Percentiles rank a stretch among this genome's conserved stretches.
phyloP scores from a whole-genome alignment of 768 basidiomycete species.

The Collybiopsis luxurians region DNA sequence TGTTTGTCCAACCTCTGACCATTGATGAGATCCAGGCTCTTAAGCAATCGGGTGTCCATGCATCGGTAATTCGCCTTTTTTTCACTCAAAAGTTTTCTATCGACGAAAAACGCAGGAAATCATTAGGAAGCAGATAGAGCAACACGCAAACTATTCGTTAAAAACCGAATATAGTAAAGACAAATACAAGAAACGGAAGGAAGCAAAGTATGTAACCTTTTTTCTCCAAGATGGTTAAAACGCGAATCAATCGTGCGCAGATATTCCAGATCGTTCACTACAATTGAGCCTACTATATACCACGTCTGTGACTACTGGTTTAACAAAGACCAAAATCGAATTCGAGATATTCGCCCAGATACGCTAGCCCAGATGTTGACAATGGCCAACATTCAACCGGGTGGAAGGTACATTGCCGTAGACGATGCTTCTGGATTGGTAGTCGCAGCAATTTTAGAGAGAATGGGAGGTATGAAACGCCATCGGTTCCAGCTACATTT shows the following conservation, averaged over 20 bases:
- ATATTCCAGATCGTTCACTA: slow-evolving; percentile 83
- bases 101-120: slow-evolving; percentile 68
- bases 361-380: slow-evolving; percentile 86
- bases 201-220: slow-evolving; percentile 74
- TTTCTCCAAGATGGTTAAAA: not conserved
- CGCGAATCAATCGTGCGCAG: slow-evolving; percentile 36
- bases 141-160: slow-evolving; percentile 86
- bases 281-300: slow-evolving; percentile 82
- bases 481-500: not conserved
- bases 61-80: slow-evolving; percentile 49
- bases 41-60: slow-evolving; percentile 79
- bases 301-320: slow-evolving; percentile 92
- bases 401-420: slow-evolving; percentile 83
- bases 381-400: slow-evolving; percentile 79
- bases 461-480: slow-evolving; percentile 66
- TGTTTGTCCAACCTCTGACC: slow-evolving; percentile 81
- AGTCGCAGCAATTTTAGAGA: slow-evolving; percentile 79
- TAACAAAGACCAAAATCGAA: slow-evolving; percentile 73
- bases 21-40: slow-evolving; percentile 80
- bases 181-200: slow-evolving; percentile 95
- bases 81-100: not conserved
- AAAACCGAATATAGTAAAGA: slow-evolving; percentile 99
- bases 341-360: slow-evolving; percentile 85
- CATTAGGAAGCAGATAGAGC: slow-evolving; percentile 90
- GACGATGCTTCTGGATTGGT: slow-evolving; percentile 92